Evolutionary conservation across 169 alveolate genomes (phyloP).

Genomic region (Plasmodium chabaudi): DNA sequence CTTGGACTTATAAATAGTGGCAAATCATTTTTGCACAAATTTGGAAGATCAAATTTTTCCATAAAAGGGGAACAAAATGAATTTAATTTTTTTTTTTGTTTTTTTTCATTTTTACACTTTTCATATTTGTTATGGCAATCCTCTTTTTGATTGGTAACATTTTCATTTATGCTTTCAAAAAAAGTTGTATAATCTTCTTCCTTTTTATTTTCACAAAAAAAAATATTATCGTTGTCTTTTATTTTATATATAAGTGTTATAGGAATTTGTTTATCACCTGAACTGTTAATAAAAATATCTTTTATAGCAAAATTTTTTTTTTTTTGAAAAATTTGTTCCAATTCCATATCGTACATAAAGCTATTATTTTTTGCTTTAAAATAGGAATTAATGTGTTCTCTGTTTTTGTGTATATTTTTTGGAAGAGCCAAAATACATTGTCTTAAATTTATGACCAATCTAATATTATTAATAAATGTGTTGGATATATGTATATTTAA

Average conservation of each 20-base stretch:
- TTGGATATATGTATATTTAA: slow-evolving; percentile 26
- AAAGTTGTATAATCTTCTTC: slow-evolving; percentile 9
- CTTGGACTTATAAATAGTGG: slow-evolving; percentile 46
- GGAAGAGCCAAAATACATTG: slow-evolving; percentile 10
- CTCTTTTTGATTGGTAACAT: neutral
- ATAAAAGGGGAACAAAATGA: neutral
- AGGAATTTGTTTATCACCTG: slow-evolving; percentile 15
- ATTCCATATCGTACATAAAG: slow-evolving; percentile 11
- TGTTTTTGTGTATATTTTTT: slow-evolving; percentile 17
- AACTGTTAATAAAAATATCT: slow-evolving; percentile 26
- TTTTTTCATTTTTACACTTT: no score
- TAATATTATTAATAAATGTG: slow-evolving; percentile 29
- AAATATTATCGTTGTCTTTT: slow-evolving; percentile 11
- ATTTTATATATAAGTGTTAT: slow-evolving; percentile 31
- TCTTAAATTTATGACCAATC: slow-evolving; percentile 15
- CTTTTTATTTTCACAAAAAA: neutral
- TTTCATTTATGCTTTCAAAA: slow-evolving; percentile 1
- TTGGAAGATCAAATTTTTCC: neutral
- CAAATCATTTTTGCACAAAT: neutral
- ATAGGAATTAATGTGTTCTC: neutral
- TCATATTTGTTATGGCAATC: neutral
- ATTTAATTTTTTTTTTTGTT: no score
- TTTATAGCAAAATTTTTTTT: slow-evolving; percentile 17
- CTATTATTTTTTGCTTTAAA: slow-evolving; percentile 1
- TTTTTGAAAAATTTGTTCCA: slow-evolving; percentile 25